Base-by-base conservation (phyloP, 208 protist species). In the Leishmania mexicana region DNA sequence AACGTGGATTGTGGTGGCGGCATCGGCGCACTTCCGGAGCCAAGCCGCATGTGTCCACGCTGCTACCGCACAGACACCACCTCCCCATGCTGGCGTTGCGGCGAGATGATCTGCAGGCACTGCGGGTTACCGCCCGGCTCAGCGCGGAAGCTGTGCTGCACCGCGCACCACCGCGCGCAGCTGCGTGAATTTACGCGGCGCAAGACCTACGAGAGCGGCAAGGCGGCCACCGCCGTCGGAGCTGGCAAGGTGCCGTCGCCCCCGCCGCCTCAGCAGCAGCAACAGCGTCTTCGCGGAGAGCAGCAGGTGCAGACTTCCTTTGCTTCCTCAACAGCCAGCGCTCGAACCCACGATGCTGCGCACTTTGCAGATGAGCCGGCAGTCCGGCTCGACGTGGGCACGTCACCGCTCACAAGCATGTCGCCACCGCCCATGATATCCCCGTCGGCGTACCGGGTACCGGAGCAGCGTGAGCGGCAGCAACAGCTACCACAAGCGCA, bases 51-150 rank as follows among this genome's bases (percentile, higher is more conserved):
- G 47, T 94, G 89, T 68, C 60, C 62, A 45, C 77, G 73, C n/a
- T 94, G 89, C 78, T 89, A 84, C 67, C 80, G 87, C 28, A 78
- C 65, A 21, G 87, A 93, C 40, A 92, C 88, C 40, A 92, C 85
- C 13, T 87, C 84, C 24, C 65, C 81, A 35, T 94, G 91, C 79
- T 89, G 81, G 81, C 73, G 74, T 19, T 94, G 91, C 68, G 74
- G 80, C 19, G 86, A 83, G 45, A 77, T 86, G 75, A 83, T 94
- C n/a, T 94, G 91, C 85, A 77, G 84, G n/a, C 87, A 84, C 75
- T 94, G 91, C 76, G 88, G 87, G 10, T 75, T 88, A 51, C 84
- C 21, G 24, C 79, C 75, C 17, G 79, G 75, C 15, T 75, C 81
- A 42, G 65, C 71, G 15, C 75, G 78, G 1, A 81, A 83, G 78